Evolutionary conservation across 108 stramenopile genomes (phyloP).

Genomic region (Nannochloropsis salina): DNA sequence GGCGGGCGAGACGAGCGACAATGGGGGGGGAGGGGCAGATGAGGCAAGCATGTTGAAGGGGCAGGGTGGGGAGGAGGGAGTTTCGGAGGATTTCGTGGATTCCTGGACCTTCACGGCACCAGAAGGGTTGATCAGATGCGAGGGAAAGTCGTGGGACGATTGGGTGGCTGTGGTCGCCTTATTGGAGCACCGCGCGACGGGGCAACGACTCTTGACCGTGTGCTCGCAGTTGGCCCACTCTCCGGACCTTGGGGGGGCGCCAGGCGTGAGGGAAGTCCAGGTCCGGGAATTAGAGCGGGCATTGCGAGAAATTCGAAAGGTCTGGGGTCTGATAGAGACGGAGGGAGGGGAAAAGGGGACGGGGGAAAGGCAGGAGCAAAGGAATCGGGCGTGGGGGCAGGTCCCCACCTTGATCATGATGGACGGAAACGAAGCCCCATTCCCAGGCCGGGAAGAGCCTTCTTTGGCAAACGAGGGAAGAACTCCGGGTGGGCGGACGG

Average conservation of each 20-base stretch:
- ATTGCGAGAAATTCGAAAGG: background rate
- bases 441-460: background rate
- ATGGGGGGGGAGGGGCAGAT: background rate
- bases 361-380: background rate
- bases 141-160: background rate
- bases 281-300: slow-evolving; percentile 1
- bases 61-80: background rate
- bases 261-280: background rate
- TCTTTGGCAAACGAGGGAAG: background rate
- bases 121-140: background rate
- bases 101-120: background rate
- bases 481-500: background rate
- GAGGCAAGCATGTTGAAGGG: background rate
- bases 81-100: background rate
- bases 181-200: slow-evolving; percentile 16
- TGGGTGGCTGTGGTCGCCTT: background rate
- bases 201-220: background rate
- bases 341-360: slow-evolving; percentile 8
- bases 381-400: too few species aligned
- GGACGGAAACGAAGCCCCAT: background rate
- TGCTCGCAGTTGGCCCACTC: background rate
- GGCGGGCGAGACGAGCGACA: too few species aligned
- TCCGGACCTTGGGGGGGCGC: background rate
- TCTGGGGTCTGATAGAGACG: background rate
- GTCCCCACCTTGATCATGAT: background rate